Evolutionary conservation across 306 rosid species (phyloP).

Genomic region (Crotalaria pallida): DNA sequence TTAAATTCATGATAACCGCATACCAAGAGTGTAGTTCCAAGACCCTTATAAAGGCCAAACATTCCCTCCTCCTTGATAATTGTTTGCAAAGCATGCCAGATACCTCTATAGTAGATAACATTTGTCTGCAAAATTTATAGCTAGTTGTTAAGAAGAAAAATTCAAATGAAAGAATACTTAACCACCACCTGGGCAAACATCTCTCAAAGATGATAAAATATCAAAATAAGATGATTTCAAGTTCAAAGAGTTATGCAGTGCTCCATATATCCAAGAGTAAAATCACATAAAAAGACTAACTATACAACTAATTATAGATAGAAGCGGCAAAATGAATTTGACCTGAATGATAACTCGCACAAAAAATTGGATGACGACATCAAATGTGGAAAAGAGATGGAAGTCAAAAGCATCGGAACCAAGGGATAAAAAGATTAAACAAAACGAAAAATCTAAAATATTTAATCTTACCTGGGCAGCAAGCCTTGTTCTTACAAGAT

Average conservation of each 20-base stretch:
- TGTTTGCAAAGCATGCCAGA: slow-evolving; percentile 72
- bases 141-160: slow-evolving; percentile 12
- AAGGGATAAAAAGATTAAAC: background rate
- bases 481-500: slow-evolving; percentile 96
- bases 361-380: background rate
- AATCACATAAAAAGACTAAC: slow-evolving; percentile 9
- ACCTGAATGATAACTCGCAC: background rate
- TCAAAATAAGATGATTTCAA: background rate
- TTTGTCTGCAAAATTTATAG: slow-evolving; percentile 60
- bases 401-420: background rate
- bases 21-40: slow-evolving; percentile 97
- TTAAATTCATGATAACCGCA: slow-evolving; percentile 20
- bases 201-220: background rate
- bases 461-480: slow-evolving; percentile 78
- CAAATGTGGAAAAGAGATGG: background rate
- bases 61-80: slow-evolving; percentile 82
- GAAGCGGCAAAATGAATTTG: background rate
- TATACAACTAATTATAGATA: background rate
- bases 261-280: background rate
- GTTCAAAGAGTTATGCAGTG: background rate
- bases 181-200: background rate
- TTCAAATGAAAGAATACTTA: background rate
- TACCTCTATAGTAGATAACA: slow-evolving; percentile 69
- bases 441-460: background rate
- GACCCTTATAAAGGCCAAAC: slow-evolving; percentile 88